Evolutionary conservation across 2,329 filamentous ascomycete genomes (phyloP).

Genomic region (Knoxdaviesia capensis): DNA sequence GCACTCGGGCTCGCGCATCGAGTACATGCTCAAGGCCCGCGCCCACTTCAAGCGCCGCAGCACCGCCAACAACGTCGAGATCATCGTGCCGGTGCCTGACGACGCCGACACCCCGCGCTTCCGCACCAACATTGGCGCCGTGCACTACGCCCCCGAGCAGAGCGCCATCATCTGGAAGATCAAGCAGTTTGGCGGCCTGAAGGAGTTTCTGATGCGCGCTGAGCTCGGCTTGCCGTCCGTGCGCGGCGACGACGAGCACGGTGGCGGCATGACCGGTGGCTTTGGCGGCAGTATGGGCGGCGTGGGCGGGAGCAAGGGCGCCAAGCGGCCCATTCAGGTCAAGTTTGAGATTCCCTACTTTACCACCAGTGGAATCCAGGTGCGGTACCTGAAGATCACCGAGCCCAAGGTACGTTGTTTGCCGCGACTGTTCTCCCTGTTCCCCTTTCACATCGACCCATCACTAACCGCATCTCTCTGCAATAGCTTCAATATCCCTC

Average conservation of each 20-base stretch:
- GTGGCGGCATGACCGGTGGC: conserved; percentile 92
- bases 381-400: conserved; percentile 96
- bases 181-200: conserved; percentile 96
- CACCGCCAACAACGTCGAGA: conserved; percentile 97
- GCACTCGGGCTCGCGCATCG: conserved; percentile 84
- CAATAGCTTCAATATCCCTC: conserved; percentile 87
- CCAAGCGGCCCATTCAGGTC: conserved; percentile 89
- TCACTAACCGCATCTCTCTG: conserved; percentile 1
- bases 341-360: conserved; percentile 99
- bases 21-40: conserved; percentile 97
- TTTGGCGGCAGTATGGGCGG: conserved; percentile 96
- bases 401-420: conserved; percentile 73
- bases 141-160: conserved; percentile 94
- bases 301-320: conserved; percentile 57
- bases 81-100: conserved; percentile 89
- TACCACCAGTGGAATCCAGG: conserved; percentile 97
- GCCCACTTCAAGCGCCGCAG: conserved; percentile 96
- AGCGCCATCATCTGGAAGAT: conserved; percentile 99
- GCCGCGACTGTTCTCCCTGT: background rate
- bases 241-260: conserved; percentile 83
- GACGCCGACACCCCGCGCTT: conserved; percentile 93
- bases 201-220: conserved; percentile 96
- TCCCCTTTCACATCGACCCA: background rate
- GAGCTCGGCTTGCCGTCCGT: conserved; percentile 89
- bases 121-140: conserved; percentile 89